Evolutionary conservation across 805 yeast genomes (phyloP), one percentile per base, ranked within the genome.

Genomic region (Millerago galiae): DNA sequence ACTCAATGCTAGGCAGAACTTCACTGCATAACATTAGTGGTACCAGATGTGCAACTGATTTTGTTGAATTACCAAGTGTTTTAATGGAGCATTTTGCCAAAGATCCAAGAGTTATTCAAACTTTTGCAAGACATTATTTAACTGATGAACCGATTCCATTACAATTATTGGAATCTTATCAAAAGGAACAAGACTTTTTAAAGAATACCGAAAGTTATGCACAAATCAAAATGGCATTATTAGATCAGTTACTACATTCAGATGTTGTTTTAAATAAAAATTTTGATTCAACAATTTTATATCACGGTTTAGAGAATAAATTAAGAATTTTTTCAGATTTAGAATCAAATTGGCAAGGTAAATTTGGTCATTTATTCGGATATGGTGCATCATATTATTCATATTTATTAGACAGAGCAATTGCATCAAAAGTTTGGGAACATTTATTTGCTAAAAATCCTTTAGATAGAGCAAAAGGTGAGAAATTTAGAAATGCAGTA

Each of bases 1-100:
- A 93, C 61, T 87, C 97, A 3, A 91, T 93, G 96, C 66, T 93
- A 16, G 99, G 98, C 0, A 74, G 91, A 48, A 93, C 99, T 0
- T 72, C 81, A 34, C 65, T 91, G 40, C 99, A 93, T 59, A 93
- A 89, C 59, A 83, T 91, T 8, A 81, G 95, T 28, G 99, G 99
- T 3, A 93, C 99, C 0, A 72, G 99, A 45, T 91, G 98, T 60
- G 84, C 87, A 5, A 87, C 98, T 0, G 99, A 93, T 61, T 93
- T 93, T 65, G 99, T 93, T 14, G 99, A 93, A 61, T 66, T 93
- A 35, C 99, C 99, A 2, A 88, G 96, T 12, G 91, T 93, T n/a
- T 62, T 93, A 42, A 91, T 90, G 95, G 99, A 93, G 60, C 82
- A 80, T 52, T 93, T 93, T 64, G 90, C 95, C 17, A 77, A 79